A percentile compares a stretch with the other conserved stretches of the same genome.
Conservation (phyloP, 305 asterid genomes). For the Rubia peregrina region DNA sequence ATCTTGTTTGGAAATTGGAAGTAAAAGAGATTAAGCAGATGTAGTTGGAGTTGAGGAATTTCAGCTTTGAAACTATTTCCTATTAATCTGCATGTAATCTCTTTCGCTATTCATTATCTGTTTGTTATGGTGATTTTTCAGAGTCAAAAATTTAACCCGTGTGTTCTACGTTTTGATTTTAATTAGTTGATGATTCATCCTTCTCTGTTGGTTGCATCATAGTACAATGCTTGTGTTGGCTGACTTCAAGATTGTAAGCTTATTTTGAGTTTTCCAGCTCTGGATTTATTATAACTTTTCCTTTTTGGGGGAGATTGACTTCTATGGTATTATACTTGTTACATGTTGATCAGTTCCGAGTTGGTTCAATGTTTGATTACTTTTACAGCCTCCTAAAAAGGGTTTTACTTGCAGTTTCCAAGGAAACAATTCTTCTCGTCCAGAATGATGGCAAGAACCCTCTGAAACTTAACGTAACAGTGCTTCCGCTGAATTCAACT, state of each 20-base stretch:
- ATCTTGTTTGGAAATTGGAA: neutral
- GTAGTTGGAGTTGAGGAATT: neutral
- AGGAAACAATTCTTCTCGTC: slow-evolving; percentile 22
- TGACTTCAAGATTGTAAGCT: neutral
- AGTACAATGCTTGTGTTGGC: neutral
- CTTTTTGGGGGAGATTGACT: neutral
- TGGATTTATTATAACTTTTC: neutral
- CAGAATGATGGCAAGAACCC: slow-evolving; percentile 22
- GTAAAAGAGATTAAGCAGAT: neutral
- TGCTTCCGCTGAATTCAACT: slow-evolving; percentile 20
- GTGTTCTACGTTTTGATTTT: neutral
- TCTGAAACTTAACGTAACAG: slow-evolving; percentile 19
- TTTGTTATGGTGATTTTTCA: neutral
- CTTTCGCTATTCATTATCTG: neutral
- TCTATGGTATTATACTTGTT: neutral
- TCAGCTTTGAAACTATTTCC: neutral
- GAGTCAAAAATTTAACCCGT: neutral
- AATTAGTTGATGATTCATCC: neutral
- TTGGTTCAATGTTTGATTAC: neutral
- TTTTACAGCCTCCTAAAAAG: neutral
- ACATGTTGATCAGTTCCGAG: neutral
- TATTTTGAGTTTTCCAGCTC: neutral
- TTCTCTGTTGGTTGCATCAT: neutral
- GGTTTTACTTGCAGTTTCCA: slow-evolving; percentile 20
- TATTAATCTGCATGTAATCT: neutral